Conservation (phyloP, 106 monocot species). For the Platanthera guangdongensis region DNA sequence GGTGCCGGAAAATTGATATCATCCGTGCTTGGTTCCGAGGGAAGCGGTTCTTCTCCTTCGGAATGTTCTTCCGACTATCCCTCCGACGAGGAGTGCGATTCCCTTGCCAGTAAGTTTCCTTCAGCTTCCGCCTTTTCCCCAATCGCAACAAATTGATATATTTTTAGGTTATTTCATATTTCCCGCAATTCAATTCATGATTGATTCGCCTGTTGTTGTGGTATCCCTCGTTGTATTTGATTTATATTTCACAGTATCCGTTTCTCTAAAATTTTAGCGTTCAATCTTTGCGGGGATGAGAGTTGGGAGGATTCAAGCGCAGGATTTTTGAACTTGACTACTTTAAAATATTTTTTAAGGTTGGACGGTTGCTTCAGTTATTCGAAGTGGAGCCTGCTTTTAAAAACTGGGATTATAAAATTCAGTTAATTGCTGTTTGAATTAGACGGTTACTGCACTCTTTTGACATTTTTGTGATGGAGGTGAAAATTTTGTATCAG, state of each 20-base stretch:
- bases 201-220: neutral
- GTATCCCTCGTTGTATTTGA: neutral
- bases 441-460: neutral
- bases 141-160: neutral
- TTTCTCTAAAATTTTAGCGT: neutral
- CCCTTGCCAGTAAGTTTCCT: neutral
- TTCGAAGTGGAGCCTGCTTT: neutral
- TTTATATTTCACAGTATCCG: neutral
- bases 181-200: neutral
- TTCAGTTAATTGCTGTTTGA: neutral
- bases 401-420: neutral
- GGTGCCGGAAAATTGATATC: conserved; percentile 56
- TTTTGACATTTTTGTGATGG: neutral
- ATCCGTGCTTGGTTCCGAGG: conserved; percentile 37
- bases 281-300: neutral
- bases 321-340: neutral
- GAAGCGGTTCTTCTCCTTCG: conserved; percentile 11
- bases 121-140: neutral
- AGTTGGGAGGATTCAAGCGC: neutral
- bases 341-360: neutral
- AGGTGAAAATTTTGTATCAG: neutral
- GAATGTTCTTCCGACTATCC: conserved; percentile 4
- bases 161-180: neutral
- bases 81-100: conserved; percentile 2
- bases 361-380: neutral